Evolutionary conservation across 345 rosid genomes (phyloP).

Genomic region (Citrus glauca): DNA sequence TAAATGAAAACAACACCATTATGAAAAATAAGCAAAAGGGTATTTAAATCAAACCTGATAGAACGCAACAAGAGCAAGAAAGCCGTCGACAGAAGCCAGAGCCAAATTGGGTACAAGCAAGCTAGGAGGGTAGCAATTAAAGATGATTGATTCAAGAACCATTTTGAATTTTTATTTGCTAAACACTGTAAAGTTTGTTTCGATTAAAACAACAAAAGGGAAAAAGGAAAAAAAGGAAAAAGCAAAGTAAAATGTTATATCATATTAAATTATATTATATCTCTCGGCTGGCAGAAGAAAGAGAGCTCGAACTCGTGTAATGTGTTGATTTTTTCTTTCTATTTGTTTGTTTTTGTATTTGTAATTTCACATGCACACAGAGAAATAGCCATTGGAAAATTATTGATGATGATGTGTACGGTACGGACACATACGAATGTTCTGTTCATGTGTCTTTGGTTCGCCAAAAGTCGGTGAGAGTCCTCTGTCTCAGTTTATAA

Average conservation of each 20-base stretch:
- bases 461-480: neutral
- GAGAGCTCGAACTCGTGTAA: neutral
- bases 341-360: neutral
- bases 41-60: slow-evolving; percentile 28
- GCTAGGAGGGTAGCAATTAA: slow-evolving; percentile 21
- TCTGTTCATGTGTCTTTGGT: neutral
- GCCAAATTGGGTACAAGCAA: slow-evolving; percentile 27
- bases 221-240: too few relatives aligned
- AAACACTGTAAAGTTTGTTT: neutral
- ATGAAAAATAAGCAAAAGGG: neutral
- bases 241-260: too few relatives aligned
- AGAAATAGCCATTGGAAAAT: neutral
- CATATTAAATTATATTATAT: too few relatives aligned
- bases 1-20: neutral
- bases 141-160: slow-evolving; percentile 7
- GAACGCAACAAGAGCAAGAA: slow-evolving; percentile 35
- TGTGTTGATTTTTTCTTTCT: neutral
- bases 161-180: neutral
- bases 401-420: slow-evolving; percentile 3
- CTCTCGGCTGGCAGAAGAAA: neutral
- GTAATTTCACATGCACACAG: neutral
- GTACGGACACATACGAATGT: slow-evolving; percentile 2
- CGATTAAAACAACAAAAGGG: neutral
- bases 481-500: neutral
- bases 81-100: slow-evolving; percentile 29